Conservation (phyloP, 805 yeast genomes). For the Cyberlindnera euphorbiiphila region DNA sequence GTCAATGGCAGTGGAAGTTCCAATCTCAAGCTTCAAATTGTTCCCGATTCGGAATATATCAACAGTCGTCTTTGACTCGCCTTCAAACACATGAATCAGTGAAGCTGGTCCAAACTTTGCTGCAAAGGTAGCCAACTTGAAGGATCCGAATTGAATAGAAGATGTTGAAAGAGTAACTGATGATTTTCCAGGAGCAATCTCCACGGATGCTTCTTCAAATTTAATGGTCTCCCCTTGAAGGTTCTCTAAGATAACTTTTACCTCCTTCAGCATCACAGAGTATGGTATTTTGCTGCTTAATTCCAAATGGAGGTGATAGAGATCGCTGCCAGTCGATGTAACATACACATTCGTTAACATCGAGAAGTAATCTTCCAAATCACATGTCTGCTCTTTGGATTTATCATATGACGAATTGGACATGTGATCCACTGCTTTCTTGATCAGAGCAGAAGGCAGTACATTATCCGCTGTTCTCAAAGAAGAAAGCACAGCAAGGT, state of each 20-base stretch:
- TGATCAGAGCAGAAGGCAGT: constrained; percentile 4
- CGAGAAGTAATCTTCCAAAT: constrained; percentile 12
- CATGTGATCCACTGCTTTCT: constrained; percentile 9
- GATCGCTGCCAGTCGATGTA: constrained; percentile 12
- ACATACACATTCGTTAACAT: constrained; percentile 9
- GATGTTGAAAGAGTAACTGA: constrained; percentile 23
- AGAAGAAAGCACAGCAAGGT: constrained; percentile 5
- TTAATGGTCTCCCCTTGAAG: constrained; percentile 9
- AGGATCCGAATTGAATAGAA: constrained; percentile 34
- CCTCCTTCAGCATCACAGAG: constrained; percentile 7
- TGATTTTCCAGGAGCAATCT: constrained; percentile 6
- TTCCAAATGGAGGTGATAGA: constrained; percentile 10
- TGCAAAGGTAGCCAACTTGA: constrained; percentile 28
- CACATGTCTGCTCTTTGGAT: constrained; percentile 1
- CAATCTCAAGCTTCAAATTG: constrained; percentile 21
- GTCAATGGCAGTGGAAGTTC: constrained; percentile 17
- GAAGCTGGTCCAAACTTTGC: constrained; percentile 26
- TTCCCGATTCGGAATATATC: constrained; percentile 11
- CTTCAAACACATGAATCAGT: constrained; percentile 24
- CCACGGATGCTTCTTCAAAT: not conserved
- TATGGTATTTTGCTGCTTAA: constrained; percentile 9
- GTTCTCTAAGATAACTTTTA: constrained; percentile 23
- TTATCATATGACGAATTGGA: not conserved
- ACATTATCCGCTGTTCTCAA: not conserved
- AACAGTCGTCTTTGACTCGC: constrained; percentile 4